Percentiles rank a stretch among this genome's conserved stretches.
These are phyloP conservation scores for Solanum gandarillasii DNA, from an alignment of 257 asterid genomes.

Conservation along the genomic window DNA sequence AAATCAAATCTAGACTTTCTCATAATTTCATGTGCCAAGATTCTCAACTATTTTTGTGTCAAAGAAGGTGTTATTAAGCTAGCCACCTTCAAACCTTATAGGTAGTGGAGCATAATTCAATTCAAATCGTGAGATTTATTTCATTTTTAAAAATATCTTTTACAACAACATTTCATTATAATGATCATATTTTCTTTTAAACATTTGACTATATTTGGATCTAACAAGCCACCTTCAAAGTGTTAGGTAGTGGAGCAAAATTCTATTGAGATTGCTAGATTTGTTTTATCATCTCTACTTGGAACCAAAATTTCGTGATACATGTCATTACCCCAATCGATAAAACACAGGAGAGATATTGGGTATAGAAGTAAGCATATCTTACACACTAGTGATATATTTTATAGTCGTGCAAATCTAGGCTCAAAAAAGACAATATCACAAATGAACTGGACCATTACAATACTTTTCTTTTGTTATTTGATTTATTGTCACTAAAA, in stretches of 20 bases:
- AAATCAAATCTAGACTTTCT: neutral
- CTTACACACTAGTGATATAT: neutral
- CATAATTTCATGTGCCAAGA: neutral
- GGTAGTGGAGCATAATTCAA: neutral
- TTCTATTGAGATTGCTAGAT: neutral
- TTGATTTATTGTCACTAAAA: neutral
- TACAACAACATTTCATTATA: neutral
- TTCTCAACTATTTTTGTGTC: neutral
- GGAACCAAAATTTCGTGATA: neutral
- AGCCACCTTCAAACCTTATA: neutral
- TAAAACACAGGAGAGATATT: neutral
- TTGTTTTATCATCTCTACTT: neutral
- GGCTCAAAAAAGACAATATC: neutral
- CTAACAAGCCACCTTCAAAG: neutral
- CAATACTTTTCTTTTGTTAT: neutral
- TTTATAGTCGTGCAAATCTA: neutral
- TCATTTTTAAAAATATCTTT: neutral
- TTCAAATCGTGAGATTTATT: neutral
- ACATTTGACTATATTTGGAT: no score
- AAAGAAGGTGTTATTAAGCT: neutral
- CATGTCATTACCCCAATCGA: neutral
- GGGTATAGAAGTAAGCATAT: no score
- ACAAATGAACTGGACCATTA: neutral
- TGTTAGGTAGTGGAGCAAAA: neutral
- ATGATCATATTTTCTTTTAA: neutral